Conservation (phyloP, 805 yeast genomes). For the Wickerhamiella australiensis region DNA sequence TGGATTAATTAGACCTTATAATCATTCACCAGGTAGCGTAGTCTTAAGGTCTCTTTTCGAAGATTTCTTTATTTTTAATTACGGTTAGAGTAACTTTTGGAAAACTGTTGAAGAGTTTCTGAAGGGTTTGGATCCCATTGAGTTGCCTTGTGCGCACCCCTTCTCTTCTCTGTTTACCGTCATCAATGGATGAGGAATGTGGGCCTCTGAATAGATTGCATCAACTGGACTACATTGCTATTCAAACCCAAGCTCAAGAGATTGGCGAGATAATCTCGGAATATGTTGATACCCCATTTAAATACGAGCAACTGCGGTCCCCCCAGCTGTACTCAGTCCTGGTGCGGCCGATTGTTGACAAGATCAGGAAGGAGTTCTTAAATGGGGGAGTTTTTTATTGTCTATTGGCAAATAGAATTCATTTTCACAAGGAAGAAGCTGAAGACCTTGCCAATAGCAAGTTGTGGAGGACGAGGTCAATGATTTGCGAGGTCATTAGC, state of each 20-base stretch:
- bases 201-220: constrained; percentile 4
- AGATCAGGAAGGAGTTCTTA: constrained; percentile 23
- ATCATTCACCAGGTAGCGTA: too few species aligned
- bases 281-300: constrained; percentile 35
- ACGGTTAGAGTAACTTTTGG: too few species aligned
- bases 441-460: constrained; percentile 27
- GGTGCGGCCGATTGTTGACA: constrained; percentile 37
- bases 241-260: constrained; percentile 26
- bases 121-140: not conserved
- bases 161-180: not conserved
- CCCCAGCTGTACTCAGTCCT: constrained; percentile 40
- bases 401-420: constrained; percentile 30
- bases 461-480: constrained; percentile 35
- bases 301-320: constrained; percentile 39
- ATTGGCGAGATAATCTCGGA: constrained; percentile 35
- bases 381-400: constrained; percentile 32
- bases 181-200: constrained; percentile 9
- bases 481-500: constrained; percentile 42
- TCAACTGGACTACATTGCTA: constrained; percentile 29
- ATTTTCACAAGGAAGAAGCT: constrained; percentile 28
- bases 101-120: too few species aligned
- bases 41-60: too few species aligned
- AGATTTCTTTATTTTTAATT: too few species aligned
- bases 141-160: not conserved
- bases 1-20: too few species aligned